These are phyloP conservation scores for Graphiopsis chlorocephala DNA, from an alignment of 2,329 filamentous ascomycete genomes.

Conservation along the genomic window DNA sequence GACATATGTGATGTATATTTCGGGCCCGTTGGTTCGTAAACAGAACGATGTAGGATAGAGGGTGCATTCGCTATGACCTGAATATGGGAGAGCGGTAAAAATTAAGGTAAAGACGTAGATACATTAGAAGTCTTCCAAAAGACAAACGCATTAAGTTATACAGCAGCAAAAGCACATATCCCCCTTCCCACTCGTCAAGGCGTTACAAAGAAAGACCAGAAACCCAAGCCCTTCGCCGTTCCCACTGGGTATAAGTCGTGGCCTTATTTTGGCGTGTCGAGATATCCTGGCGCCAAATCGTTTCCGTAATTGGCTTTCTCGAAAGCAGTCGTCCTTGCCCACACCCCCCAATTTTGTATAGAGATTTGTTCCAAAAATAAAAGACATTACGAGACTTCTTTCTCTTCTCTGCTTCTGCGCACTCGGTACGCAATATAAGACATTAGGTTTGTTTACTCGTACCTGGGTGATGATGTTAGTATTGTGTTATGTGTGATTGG, in stretches of 20 bases:
- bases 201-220: not conserved
- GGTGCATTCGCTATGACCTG: too few species aligned
- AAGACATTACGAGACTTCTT: conserved; percentile 12
- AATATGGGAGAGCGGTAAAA: too few species aligned
- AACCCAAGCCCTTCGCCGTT: not conserved
- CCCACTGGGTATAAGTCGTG: conserved; percentile 7
- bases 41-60: too few species aligned
- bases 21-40: too few species aligned
- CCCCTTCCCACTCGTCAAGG: not conserved
- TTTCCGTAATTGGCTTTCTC: not conserved
- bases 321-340: not conserved
- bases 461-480: conserved; percentile 6
- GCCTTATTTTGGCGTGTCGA: not conserved
- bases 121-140: not conserved
- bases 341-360: not conserved
- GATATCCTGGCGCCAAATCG: not conserved
- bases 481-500: not conserved
- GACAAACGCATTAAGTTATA: not conserved
- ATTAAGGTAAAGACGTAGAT: conserved; percentile 7
- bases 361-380: not conserved
- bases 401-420: not conserved
- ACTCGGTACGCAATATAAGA: not conserved
- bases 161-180: not conserved
- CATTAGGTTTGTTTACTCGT: conserved; percentile 14
- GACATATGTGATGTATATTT: too few species aligned